These are phyloP conservation scores for Hyaloperonospora arabidopsidis DNA, from an alignment of 352 stramenopile genomes.

Conservation along the genomic window DNA sequence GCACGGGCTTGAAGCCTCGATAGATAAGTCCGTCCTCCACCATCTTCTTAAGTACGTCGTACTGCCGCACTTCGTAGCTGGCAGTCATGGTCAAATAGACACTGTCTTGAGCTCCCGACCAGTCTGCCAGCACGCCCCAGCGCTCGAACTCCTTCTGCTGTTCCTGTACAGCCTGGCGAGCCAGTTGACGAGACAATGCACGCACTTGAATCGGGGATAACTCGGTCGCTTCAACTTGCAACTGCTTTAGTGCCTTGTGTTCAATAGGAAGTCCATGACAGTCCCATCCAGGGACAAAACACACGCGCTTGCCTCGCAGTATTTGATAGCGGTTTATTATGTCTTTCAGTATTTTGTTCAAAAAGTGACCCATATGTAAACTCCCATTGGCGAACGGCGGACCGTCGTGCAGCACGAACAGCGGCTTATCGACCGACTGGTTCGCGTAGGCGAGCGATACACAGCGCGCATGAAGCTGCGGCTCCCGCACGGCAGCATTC, in stretches of 20 bases:
- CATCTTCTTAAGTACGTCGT: conserved; percentile 96
- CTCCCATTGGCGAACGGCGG: conserved; percentile 98
- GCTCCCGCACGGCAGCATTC: conserved; percentile 84
- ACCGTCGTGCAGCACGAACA: conserved; percentile 96
- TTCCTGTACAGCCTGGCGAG: conserved; percentile 87
- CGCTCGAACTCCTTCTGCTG: conserved; percentile 90
- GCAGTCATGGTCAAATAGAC: conserved; percentile 93
- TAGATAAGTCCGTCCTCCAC: conserved; percentile 93
- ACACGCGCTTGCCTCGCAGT: conserved; percentile 88
- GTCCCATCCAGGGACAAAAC: conserved; percentile 98
- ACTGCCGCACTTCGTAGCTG: conserved; percentile 94
- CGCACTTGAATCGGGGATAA: conserved; percentile 90
- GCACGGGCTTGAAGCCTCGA: conserved; percentile 96
- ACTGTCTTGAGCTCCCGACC: conserved; percentile 54
- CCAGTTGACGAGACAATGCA: conserved; percentile 87
- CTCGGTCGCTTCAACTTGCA: conserved; percentile 52
- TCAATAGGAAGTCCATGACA: conserved; percentile 98
- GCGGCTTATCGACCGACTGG: conserved; percentile 27
- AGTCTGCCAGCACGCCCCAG: conserved; percentile 91
- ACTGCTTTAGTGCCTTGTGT: conserved; percentile 93
- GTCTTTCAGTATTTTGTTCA: conserved; percentile 94
- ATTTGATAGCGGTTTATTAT: conserved; percentile 96
- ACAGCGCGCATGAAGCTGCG: conserved; percentile 54
- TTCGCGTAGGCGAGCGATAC: conserved; percentile 54
- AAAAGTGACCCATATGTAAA: conserved; percentile 95